These are phyloP conservation scores for Trametes cinnabarina DNA, from an alignment of 768 basidiomycete genomes.

Conservation along the genomic window DNA sequence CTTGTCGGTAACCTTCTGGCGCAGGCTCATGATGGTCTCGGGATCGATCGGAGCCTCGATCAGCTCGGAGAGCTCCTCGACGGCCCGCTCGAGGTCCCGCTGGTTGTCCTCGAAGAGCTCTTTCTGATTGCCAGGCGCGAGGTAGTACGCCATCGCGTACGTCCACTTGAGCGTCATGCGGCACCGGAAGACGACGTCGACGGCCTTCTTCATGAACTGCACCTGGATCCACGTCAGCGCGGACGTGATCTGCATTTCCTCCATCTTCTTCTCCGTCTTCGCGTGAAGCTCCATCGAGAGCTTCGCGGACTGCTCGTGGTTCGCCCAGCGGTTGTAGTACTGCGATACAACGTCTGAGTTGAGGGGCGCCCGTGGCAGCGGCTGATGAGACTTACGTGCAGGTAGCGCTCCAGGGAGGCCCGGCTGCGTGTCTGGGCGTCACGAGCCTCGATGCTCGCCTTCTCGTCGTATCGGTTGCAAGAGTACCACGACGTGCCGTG, in stretches of 20 bases:
- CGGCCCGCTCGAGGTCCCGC: slow-evolving; percentile 89
- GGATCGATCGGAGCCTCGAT: slow-evolving; percentile 90
- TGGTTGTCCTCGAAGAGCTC: slow-evolving; percentile 98
- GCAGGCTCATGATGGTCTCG: slow-evolving; percentile 73
- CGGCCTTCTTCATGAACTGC: slow-evolving; percentile 98
- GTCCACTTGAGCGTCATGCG: slow-evolving; percentile 98
- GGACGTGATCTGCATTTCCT: slow-evolving; percentile 95
- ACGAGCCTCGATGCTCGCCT: slow-evolving; percentile 79
- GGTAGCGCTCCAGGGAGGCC: slow-evolving; percentile 90
- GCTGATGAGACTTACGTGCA: slow-evolving; percentile 65
- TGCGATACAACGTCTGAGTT: slow-evolving; percentile 29
- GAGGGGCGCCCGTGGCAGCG: neutral
- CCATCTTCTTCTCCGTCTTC: slow-evolving; percentile 99
- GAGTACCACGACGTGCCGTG: slow-evolving; percentile 98
- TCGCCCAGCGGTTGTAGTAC: slow-evolving; percentile 99
- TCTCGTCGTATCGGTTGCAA: slow-evolving; percentile 97
- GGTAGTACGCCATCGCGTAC: slow-evolving; percentile 98
- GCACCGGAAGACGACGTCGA: slow-evolving; percentile 87
- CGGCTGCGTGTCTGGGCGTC: slow-evolving; percentile 90
- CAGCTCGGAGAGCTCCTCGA: slow-evolving; percentile 91
- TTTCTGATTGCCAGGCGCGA: slow-evolving; percentile 87
- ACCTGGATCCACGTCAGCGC: slow-evolving; percentile 97
- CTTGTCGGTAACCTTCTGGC: slow-evolving; percentile 95
- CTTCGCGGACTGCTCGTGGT: slow-evolving; percentile 99
- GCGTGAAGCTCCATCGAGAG: slow-evolving; percentile 88